Percentiles rank a stretch among this genome's conserved stretches.
Conservation (phyloP, 1,284 basidiomycete species). For the Irpex sp. region DNA sequence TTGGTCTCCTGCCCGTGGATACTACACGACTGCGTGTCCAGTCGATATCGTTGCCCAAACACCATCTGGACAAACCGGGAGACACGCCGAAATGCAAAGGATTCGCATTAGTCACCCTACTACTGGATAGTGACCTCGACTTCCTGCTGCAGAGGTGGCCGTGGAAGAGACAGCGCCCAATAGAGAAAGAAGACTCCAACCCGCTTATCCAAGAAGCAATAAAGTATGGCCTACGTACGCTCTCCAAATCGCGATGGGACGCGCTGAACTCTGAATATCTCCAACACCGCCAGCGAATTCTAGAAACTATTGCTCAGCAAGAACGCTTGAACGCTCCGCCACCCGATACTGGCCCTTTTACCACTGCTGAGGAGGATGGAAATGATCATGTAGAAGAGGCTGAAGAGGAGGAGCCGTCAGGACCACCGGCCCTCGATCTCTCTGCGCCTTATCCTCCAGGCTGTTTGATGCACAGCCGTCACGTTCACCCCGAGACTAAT, state of each 20-base stretch:
- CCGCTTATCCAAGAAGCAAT: constrained; percentile 33
- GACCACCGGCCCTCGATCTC: constrained; percentile 10
- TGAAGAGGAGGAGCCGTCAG: background rate
- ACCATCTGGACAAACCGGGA: constrained; percentile 52
- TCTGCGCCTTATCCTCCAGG: constrained; percentile 48
- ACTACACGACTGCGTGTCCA: constrained; percentile 36
- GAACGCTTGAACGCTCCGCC: background rate
- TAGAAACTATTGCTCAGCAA: constrained; percentile 35
- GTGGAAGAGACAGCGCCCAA: constrained; percentile 38
- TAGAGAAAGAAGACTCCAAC: background rate
- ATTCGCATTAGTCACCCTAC: constrained; percentile 62
- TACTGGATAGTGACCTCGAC: constrained; percentile 32
- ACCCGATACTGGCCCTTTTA: background rate
- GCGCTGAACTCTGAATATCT: constrained; percentile 58
- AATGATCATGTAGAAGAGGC: background rate
- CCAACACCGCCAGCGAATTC: constrained; percentile 45
- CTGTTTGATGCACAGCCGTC: constrained; percentile 64
- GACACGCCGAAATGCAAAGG: constrained; percentile 57
- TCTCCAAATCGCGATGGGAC: constrained; percentile 57
- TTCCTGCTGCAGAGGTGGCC: constrained; percentile 48
- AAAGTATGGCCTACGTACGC: constrained; percentile 52
- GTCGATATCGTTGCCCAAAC: constrained; percentile 47
- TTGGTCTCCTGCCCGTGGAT: constrained; percentile 29
- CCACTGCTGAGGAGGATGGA: background rate
- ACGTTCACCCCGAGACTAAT: constrained; percentile 67